Percentiles rank a stretch among this genome's conserved stretches.
Conservation (phyloP, 169 alveolate genomes). For the Perkinsus marinus region DNA sequence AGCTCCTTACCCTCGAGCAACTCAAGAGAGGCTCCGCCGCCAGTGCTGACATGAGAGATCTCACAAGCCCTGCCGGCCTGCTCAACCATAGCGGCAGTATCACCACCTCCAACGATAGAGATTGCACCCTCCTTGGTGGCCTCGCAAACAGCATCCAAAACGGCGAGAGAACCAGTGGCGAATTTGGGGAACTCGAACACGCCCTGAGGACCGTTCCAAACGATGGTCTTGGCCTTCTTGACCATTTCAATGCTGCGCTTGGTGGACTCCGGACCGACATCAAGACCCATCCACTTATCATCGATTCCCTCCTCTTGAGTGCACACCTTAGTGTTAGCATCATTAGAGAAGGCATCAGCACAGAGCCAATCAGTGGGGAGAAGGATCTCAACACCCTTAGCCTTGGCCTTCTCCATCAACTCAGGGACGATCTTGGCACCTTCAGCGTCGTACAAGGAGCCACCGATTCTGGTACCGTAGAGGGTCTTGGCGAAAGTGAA, state of each 20-base stretch:
- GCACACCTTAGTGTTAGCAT: constrained; percentile 61
- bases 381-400: constrained; percentile 72
- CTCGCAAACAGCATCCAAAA: constrained; percentile 50
- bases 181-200: constrained; percentile 40
- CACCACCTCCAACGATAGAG: constrained; percentile 90
- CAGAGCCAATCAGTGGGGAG: constrained; percentile 84
- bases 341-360: constrained; percentile 74
- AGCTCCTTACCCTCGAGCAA: constrained; percentile 86
- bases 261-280: constrained; percentile 83
- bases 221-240: constrained; percentile 32
- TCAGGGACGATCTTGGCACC: constrained; percentile 85
- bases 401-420: constrained; percentile 80
- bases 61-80: constrained; percentile 55
- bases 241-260: constrained; percentile 44
- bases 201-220: constrained; percentile 56
- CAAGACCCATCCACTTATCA: constrained; percentile 93
- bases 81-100: constrained; percentile 83
- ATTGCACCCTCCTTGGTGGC: constrained; percentile 81
- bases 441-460: constrained; percentile 85
- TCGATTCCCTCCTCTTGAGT: constrained; percentile 76
- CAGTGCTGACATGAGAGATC: constrained; percentile 92
- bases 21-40: constrained; percentile 98
- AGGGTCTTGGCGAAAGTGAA: constrained; percentile 85
- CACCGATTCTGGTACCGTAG: constrained; percentile 71
- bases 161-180: constrained; percentile 25